Evolutionary conservation across 805 yeast genomes (phyloP).

Genomic region (Metschnikowia bowlesiae): DNA sequence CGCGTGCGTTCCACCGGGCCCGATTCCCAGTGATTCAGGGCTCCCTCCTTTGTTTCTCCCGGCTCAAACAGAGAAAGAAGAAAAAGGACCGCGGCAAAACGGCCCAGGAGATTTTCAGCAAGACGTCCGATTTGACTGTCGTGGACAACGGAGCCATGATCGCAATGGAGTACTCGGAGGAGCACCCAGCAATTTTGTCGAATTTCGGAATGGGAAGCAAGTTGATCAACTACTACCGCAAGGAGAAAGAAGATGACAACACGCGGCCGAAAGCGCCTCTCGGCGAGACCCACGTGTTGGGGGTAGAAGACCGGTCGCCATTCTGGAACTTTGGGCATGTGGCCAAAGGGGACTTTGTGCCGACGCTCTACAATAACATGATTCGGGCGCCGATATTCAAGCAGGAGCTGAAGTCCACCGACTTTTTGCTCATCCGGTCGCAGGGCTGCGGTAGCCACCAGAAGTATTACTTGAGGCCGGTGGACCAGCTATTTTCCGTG

Average conservation of each 20-base stretch:
- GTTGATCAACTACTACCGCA: conserved; percentile 87
- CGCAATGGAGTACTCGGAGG: conserved; percentile 86
- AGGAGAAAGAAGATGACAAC: conserved; percentile 72
- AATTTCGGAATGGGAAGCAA: conserved; percentile 96
- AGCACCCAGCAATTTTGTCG: conserved; percentile 73
- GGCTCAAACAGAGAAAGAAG: conserved; percentile 71
- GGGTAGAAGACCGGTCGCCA: conserved; percentile 94
- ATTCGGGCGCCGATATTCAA: conserved; percentile 87
- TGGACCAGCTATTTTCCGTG: conserved; percentile 74
- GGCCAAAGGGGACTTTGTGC: conserved; percentile 89
- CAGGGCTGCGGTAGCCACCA: conserved; percentile 75
- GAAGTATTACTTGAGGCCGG: conserved; percentile 60
- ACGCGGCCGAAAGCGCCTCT: conserved; percentile 81
- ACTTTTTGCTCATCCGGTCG: conserved; percentile 74
- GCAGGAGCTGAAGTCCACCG: conserved; percentile 75
- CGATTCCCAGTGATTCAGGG: conserved; percentile 74
- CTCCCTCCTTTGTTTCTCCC: conserved; percentile 68
- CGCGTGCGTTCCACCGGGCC: conserved; percentile 78
- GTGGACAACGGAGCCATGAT: conserved; percentile 80
- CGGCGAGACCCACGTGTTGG: conserved; percentile 94
- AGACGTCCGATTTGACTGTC: conserved; percentile 69
- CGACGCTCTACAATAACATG: conserved; percentile 89
- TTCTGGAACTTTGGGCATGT: conserved; percentile 99
- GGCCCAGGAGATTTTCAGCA: conserved; percentile 64
- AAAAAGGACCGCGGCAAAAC: conserved; percentile 88